phyloP scores from a whole-genome alignment of 257 asterid genomes.

The Capsicum baccatum region DNA sequence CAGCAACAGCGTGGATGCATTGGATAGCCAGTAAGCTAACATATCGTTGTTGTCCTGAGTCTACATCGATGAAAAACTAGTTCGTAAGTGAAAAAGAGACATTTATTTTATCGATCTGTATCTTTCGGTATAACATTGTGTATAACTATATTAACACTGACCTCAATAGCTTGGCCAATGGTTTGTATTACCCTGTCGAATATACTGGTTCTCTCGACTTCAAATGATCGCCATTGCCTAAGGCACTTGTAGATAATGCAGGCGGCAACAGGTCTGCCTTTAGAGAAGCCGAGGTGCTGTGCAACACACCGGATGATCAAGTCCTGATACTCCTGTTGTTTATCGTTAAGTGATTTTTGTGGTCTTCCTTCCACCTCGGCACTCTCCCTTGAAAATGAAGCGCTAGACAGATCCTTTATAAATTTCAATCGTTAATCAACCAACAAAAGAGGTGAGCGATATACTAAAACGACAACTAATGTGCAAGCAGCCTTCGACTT shows the following conservation, averaged over 20 bases:
- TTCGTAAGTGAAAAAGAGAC: slow-evolving; percentile 14
- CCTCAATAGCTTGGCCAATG: slow-evolving; percentile 55
- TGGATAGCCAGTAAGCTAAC: slow-evolving; percentile 75
- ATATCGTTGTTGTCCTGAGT: slow-evolving; percentile 89
- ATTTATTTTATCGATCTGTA: slow-evolving; percentile 11
- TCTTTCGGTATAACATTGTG: background rate
- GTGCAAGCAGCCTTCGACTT: slow-evolving; percentile 24
- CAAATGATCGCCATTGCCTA: slow-evolving; percentile 98
- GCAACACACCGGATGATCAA: slow-evolving; percentile 98
- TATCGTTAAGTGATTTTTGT: slow-evolving; percentile 92
- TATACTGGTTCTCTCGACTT: slow-evolving; percentile 96
- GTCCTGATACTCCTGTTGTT: slow-evolving; percentile 99
- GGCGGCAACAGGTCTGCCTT: slow-evolving; percentile 96
- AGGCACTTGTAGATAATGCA: slow-evolving; percentile 98
- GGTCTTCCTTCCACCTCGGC: slow-evolving; percentile 89
- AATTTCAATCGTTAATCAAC: slow-evolving; percentile 28
- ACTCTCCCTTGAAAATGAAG: slow-evolving; percentile 74
- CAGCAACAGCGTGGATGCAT: slow-evolving; percentile 91
- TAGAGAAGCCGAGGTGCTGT: slow-evolving; percentile 96
- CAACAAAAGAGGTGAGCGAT: slow-evolving; percentile 5
- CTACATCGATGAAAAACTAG: slow-evolving; percentile 43
- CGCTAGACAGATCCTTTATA: slow-evolving; percentile 78
- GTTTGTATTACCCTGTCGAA: slow-evolving; percentile 96
- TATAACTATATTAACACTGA: slow-evolving; percentile 18
- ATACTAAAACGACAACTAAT: slow-evolving; percentile 4